Conservation (phyloP, 305 asterid species). For the Solanum aculeatissimum region DNA sequence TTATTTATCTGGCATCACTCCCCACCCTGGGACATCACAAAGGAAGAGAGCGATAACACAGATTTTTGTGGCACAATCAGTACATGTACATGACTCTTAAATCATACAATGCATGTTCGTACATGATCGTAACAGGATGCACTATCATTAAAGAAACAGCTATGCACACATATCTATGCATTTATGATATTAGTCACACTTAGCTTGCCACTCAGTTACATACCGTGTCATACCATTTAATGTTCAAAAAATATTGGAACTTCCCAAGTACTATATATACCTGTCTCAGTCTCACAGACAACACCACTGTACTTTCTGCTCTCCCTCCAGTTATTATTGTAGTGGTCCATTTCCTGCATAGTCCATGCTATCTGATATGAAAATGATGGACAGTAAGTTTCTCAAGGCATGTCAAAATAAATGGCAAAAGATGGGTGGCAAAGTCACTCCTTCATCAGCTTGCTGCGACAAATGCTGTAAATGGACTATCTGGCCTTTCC, state of each 20-base stretch:
- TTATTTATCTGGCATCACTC: conserved; percentile 2
- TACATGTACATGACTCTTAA: neutral
- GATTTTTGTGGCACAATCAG: conserved; percentile 11
- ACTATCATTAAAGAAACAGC: conserved; percentile 13
- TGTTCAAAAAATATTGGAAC: conserved; percentile 18
- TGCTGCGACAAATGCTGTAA: conserved; percentile 35
- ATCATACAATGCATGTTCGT: conserved; percentile 47
- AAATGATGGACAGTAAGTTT: conserved; percentile 23
- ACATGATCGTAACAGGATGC: conserved; percentile 40
- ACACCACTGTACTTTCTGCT: conserved; percentile 1
- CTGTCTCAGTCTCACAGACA: conserved; percentile 18
- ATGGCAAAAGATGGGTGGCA: conserved; percentile 29
- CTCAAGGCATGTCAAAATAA: conserved; percentile 42
- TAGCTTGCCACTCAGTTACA: conserved; percentile 30
- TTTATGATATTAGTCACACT: conserved; percentile 17
- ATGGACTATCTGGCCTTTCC: conserved; percentile 28
- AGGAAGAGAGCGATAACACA: neutral
- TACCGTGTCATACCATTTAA: conserved; percentile 22
- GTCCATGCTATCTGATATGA: conserved; percentile 11
- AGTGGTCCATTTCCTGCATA: neutral
- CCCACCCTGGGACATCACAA: neutral
- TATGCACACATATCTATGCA: conserved; percentile 6
- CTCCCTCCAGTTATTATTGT: neutral
- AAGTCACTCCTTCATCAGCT: conserved; percentile 28
- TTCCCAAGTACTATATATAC: conserved; percentile 29